Conservation (phyloP, 768 basidiomycete genomes). For the Xerocomellus chrysenteron region DNA sequence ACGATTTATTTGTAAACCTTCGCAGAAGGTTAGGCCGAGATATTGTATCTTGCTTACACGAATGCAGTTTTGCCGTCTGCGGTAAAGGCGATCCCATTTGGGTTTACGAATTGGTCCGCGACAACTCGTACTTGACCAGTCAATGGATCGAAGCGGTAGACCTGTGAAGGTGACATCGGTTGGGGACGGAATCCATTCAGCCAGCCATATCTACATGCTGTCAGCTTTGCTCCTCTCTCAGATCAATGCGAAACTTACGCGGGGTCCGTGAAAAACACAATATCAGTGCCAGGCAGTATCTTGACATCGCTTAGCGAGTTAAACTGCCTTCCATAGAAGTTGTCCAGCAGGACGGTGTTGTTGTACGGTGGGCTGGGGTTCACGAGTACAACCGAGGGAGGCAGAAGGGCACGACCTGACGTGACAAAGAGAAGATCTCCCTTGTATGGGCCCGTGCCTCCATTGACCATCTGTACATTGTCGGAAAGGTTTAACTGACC, state of each 20-base stretch:
- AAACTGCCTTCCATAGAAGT: slow-evolving; percentile 78
- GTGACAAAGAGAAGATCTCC: slow-evolving; percentile 59
- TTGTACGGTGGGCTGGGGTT: slow-evolving; percentile 66
- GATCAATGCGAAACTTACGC: slow-evolving; percentile 40
- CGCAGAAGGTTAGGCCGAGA: not conserved
- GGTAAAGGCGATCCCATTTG: slow-evolving; percentile 77
- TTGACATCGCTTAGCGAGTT: slow-evolving; percentile 82
- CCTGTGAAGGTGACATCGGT: slow-evolving; percentile 44
- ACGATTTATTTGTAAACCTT: slow-evolving; percentile 18
- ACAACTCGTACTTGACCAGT: slow-evolving; percentile 67
- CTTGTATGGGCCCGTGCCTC: slow-evolving; percentile 62
- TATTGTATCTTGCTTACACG: slow-evolving; percentile 39
- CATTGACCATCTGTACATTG: slow-evolving; percentile 68
- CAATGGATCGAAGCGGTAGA: slow-evolving; percentile 45
- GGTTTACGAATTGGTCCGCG: slow-evolving; percentile 71
- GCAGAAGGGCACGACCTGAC: slow-evolving; percentile 61
- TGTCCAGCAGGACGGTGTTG: slow-evolving; percentile 68
- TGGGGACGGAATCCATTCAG: slow-evolving; percentile 63
- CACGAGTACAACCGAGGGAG: slow-evolving; percentile 63
- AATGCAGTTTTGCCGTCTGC: slow-evolving; percentile 63
- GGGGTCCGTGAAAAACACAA: slow-evolving; percentile 74
- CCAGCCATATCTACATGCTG: slow-evolving; percentile 54
- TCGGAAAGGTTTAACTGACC: slow-evolving; percentile 56
- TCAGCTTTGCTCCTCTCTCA: not conserved
- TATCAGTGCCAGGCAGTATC: slow-evolving; percentile 62